phyloP scores from a whole-genome alignment of 495 filamentous ascomycete species.

The Hypoxylon trugodes region DNA sequence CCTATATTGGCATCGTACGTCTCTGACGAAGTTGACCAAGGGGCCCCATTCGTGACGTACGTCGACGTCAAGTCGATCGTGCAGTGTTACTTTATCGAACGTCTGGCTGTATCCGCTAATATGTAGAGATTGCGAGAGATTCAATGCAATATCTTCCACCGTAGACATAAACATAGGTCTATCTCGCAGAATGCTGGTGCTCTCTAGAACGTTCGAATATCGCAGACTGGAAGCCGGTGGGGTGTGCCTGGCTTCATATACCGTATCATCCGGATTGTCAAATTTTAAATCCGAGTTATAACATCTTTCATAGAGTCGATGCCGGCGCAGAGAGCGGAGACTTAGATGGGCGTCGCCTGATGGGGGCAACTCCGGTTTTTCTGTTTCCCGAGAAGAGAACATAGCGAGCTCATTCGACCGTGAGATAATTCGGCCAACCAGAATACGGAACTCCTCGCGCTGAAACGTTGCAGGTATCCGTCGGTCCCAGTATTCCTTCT shows the following conservation, averaged over 20 bases:
- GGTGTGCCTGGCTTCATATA: slow-evolving; percentile 37
- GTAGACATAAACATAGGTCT: slow-evolving; percentile 39
- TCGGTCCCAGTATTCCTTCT: slow-evolving; percentile 56
- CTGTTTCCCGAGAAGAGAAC: slow-evolving; percentile 38
- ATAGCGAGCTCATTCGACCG: slow-evolving; percentile 47
- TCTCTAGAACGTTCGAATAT: slow-evolving; percentile 43
- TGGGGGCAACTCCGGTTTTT: neutral
- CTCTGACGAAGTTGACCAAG: slow-evolving; percentile 43
- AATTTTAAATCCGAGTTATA: slow-evolving; percentile 5
- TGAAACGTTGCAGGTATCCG: slow-evolving; percentile 59
- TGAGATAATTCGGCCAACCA: slow-evolving; percentile 52
- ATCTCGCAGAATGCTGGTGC: slow-evolving; percentile 39
- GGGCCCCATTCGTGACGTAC: slow-evolving; percentile 47
- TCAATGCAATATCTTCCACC: slow-evolving; percentile 37
- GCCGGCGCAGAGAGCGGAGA: slow-evolving; percentile 47
- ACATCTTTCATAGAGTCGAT: slow-evolving; percentile 50
- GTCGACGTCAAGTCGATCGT: slow-evolving; percentile 46
- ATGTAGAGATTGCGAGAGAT: slow-evolving; percentile 37
- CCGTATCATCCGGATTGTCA: neutral
- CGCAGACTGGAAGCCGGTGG: slow-evolving; percentile 19
- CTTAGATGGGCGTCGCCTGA: slow-evolving; percentile 38
- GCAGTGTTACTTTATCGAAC: slow-evolving; percentile 44
- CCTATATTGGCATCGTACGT: slow-evolving; percentile 14
- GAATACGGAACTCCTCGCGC: slow-evolving; percentile 53
- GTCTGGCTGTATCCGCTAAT: slow-evolving; percentile 46